A percentile compares a stretch with the other conserved stretches of the same genome.
Evolutionary conservation across 768 basidiomycete genomes (phyloP).

Genomic region (Lactifluus hygrophoroides): DNA sequence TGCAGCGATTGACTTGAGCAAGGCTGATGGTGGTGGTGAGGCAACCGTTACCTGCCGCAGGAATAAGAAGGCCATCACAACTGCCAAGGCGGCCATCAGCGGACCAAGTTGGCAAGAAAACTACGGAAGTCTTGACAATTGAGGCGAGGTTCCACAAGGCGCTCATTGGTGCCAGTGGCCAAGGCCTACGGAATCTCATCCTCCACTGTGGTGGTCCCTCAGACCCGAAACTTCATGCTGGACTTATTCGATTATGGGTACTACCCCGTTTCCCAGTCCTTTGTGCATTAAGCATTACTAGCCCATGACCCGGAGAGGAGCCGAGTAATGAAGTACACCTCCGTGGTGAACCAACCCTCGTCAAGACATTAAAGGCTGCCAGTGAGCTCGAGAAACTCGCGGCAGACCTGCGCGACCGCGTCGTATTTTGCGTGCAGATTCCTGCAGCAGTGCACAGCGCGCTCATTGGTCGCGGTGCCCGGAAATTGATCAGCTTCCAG

Average conservation of each 20-base stretch:
- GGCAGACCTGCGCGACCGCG: constrained; percentile 63
- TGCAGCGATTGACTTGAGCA: constrained; percentile 88
- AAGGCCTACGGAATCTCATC: constrained; percentile 78
- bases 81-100: constrained; percentile 79
- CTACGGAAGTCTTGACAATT: constrained; percentile 52
- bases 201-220: constrained; percentile 71
- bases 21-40: constrained; percentile 44
- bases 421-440: constrained; percentile 75
- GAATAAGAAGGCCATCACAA: constrained; percentile 75
- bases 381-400: constrained; percentile 80
- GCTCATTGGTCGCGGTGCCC: constrained; percentile 90
- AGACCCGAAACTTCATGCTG: constrained; percentile 74
- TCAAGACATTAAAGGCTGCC: constrained; percentile 72
- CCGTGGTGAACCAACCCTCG: constrained; percentile 81
- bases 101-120: constrained; percentile 78
- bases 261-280: neutral
- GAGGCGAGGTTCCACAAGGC: constrained; percentile 85
- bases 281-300: constrained; percentile 26
- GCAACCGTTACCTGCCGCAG: constrained; percentile 75
- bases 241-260: constrained; percentile 84
- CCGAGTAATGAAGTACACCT: constrained; percentile 78
- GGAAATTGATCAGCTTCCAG: constrained; percentile 82
- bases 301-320: constrained; percentile 79
- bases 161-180: constrained; percentile 90
- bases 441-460: constrained; percentile 76